Conservation (phyloP, 768 basidiomycete species). For the Coprinopsis strossmayeri region DNA sequence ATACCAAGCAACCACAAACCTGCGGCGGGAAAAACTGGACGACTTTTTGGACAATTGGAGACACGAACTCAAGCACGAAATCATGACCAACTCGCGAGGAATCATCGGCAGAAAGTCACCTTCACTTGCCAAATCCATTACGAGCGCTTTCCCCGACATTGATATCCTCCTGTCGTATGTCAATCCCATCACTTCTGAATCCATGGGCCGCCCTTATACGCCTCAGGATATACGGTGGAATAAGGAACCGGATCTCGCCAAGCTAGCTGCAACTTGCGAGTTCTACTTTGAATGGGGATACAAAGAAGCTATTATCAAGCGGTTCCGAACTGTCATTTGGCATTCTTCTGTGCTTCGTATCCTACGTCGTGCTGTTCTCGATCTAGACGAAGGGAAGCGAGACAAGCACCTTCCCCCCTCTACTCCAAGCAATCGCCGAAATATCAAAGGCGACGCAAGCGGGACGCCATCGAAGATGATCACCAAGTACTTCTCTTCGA, state of each 20-base stretch:
- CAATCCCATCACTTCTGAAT: constrained; percentile 69
- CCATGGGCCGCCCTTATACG: constrained; percentile 34
- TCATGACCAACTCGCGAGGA: constrained; percentile 62
- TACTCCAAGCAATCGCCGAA: constrained; percentile 34
- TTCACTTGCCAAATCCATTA: constrained; percentile 56
- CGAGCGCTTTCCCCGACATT: constrained; percentile 63
- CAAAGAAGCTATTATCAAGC: constrained; percentile 72
- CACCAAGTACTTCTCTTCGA: constrained; percentile 45
- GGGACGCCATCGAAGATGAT: constrained; percentile 55
- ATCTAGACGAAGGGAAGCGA: constrained; percentile 29
- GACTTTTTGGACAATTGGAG: constrained; percentile 61
- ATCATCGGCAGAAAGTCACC: constrained; percentile 58
- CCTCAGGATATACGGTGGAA: constrained; percentile 36
- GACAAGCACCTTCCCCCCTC: constrained; percentile 10
- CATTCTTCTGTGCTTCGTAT: constrained; percentile 64
- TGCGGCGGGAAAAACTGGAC: constrained; percentile 36
- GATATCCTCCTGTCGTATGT: constrained; percentile 75
- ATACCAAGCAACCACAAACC: constrained; percentile 47
- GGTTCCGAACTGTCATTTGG: constrained; percentile 82
- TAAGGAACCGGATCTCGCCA: constrained; percentile 61
- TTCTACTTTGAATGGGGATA: constrained; percentile 92
- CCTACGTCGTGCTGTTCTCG: constrained; percentile 56
- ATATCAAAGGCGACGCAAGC: constrained; percentile 18
- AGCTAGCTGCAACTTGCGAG: constrained; percentile 77
- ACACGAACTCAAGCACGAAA: constrained; percentile 50